Evolutionary conservation across 2,329 filamentous ascomycete genomes (phyloP).

Genomic region (Aspergillus latus): DNA sequence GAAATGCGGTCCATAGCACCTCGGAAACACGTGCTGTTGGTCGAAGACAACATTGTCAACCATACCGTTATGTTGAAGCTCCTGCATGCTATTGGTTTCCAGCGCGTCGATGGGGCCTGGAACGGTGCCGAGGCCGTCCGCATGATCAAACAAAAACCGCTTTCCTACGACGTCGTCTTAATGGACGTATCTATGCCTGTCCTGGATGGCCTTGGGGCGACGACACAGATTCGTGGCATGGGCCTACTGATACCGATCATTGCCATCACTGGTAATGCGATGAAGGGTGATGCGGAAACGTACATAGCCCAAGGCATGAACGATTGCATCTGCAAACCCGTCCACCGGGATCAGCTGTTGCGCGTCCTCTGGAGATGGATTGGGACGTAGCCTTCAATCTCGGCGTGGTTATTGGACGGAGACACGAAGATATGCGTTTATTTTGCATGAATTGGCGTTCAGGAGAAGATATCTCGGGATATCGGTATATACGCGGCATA

Average conservation of each 20-base stretch:
- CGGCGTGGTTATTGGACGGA: no score
- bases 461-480: background rate
- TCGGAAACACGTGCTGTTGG: conserved; percentile 42
- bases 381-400: conserved; percentile 16
- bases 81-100: conserved; percentile 42
- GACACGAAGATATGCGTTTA: background rate
- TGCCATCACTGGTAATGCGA: conserved; percentile 57
- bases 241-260: conserved; percentile 50
- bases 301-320: conserved; percentile 58
- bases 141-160: conserved; percentile 43
- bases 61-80: conserved; percentile 44
- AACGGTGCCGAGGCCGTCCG: conserved; percentile 48
- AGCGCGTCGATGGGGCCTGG: conserved; percentile 43
- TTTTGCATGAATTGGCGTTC: background rate
- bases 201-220: conserved; percentile 48
- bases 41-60: conserved; percentile 47
- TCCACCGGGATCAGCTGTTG: conserved; percentile 51
- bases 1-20: conserved; percentile 40
- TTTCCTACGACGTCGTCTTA: conserved; percentile 46
- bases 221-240: conserved; percentile 42
- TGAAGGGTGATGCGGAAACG: conserved; percentile 55
- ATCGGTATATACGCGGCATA: background rate
- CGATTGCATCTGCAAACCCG: conserved; percentile 57
- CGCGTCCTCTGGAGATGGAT: conserved; percentile 45
- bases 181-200: conserved; percentile 53